Base-by-base conservation (phyloP, 1,284 basidiomycete genomes). In the Athelia psychrophila region DNA sequence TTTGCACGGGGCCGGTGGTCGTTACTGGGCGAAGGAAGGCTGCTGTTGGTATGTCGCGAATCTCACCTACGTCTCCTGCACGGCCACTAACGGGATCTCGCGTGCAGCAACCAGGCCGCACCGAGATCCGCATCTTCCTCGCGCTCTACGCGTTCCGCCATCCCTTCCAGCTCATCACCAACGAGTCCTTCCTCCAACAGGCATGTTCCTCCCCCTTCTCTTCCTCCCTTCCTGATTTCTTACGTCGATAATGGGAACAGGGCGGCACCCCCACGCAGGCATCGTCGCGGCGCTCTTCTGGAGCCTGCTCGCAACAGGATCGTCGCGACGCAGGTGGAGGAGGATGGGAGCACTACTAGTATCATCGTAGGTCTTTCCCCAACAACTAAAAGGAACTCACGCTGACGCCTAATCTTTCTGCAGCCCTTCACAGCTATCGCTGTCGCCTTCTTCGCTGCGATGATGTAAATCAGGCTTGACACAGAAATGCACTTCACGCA, bases 381-480 rank as follows among this genome's bases (percentile, higher is more conserved):
- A n/a, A n/a, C n/a, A n/a, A n/a, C n/a, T n/a, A n/a, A n/a, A n/a
- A n/a, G n/a, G n/a, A 10, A 47, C 16, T 38, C 19, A 2, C 20
- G 20, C 27, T 27, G n/a, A n/a, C n/a, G n/a, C n/a, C n/a, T n/a
- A n/a, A n/a, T 30, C 49, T 24, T 51, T 52, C 38, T n/a, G 18
- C 55, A 89, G 86, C 89, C 89, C 1, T 80, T 89, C 53, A 74
- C 70, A 47, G 72, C 87, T 50, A 67, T 92, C 58, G 60, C 79
- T 0, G 15, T 83, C 35, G 72, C 81, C 15, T 80, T 91, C 60
- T 88, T 94, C 64, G 80, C 71, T 1, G 79, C 79, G 2, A 88
- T 89, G 1, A 77, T 80, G 2, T 95, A 93, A 65, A 84, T 95
- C 60, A 78, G 86, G 0, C 78, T 94, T 51, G 93, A 95, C 60